Conservation (phyloP, 768 basidiomycete genomes). For the Rhodocollybia butyracea region DNA sequence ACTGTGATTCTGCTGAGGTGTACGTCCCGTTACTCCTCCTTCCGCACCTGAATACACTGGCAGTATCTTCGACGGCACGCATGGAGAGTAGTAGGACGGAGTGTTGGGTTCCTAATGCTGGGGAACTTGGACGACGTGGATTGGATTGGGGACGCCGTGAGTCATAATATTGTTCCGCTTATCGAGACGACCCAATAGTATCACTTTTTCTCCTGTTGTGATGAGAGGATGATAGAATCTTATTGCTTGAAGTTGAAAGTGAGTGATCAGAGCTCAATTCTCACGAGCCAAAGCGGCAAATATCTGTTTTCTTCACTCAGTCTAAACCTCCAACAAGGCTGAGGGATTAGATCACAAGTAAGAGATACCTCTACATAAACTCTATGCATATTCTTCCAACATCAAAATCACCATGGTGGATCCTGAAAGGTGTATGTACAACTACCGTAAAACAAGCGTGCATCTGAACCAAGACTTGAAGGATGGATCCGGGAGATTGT, state of each 20-base stretch:
- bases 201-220: too few relatives aligned
- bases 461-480: too few relatives aligned
- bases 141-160: constrained; percentile 22
- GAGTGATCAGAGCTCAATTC: background rate
- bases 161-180: constrained; percentile 43
- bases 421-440: too few relatives aligned
- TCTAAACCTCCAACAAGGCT: background rate
- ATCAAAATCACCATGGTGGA: too few relatives aligned
- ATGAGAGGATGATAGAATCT: too few relatives aligned
- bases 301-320: background rate
- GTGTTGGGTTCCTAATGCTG: background rate
- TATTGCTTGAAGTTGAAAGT: background rate
- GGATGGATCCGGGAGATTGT: too few relatives aligned
- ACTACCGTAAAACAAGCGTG: too few relatives aligned
- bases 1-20: constrained; percentile 13
- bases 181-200: constrained; percentile 44
- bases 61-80: background rate
- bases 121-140: background rate
- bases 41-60: background rate
- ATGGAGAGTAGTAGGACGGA: background rate
- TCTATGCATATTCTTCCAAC: too few relatives aligned
- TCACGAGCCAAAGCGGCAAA: too few relatives aligned
- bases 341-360: background rate
- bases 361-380: too few relatives aligned
- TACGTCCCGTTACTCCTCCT: background rate